Evolutionary conservation across 2,329 filamentous ascomycete species (phyloP).

Genomic region (Pseudopithomyces chartarum): DNA sequence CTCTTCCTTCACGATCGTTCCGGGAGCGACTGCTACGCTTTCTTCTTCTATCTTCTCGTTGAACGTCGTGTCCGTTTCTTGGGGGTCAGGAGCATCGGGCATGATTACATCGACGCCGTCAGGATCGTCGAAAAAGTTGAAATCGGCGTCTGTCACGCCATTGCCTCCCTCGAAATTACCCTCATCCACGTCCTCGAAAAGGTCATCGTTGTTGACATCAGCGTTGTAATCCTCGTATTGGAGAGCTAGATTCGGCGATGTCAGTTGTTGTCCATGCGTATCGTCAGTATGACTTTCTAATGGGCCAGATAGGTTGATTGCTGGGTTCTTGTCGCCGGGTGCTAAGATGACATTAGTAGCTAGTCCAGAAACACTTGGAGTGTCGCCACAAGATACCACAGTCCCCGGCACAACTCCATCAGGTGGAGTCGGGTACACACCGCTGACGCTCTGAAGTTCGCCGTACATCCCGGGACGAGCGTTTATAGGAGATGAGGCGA

Average conservation of each 20-base stretch:
- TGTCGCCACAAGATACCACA: slow-evolving; percentile 32
- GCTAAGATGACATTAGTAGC: slow-evolving; percentile 33
- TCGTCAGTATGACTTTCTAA: slow-evolving; percentile 25
- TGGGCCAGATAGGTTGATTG: slow-evolving; percentile 39
- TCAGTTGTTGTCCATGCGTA: slow-evolving; percentile 22
- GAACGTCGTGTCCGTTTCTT: slow-evolving; percentile 18
- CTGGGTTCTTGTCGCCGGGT: slow-evolving; percentile 36
- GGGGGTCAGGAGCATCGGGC: slow-evolving; percentile 28
- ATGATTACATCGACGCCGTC: slow-evolving; percentile 47
- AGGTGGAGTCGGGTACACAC: slow-evolving; percentile 49
- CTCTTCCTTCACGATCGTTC: slow-evolving; percentile 25
- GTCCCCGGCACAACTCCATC: slow-evolving; percentile 43
- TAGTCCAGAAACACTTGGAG: slow-evolving; percentile 31
- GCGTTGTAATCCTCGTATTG: slow-evolving; percentile 29
- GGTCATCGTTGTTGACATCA: slow-evolving; percentile 53
- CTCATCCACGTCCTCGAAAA: slow-evolving; percentile 71
- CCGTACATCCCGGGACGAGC: slow-evolving; percentile 39
- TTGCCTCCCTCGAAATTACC: slow-evolving; percentile 72
- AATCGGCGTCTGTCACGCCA: slow-evolving; percentile 80
- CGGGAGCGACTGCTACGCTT: neutral
- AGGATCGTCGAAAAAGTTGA: slow-evolving; percentile 79
- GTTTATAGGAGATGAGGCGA: slow-evolving; percentile 46
- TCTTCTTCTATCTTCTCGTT: slow-evolving; percentile 11
- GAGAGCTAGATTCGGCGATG: slow-evolving; percentile 29
- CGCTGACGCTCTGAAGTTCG: slow-evolving; percentile 42